Percentiles rank a stretch among this genome's conserved stretches.
phyloP scores from a whole-genome alignment of 2,329 filamentous ascomycete genomes.

The Fusarium secorum region DNA sequence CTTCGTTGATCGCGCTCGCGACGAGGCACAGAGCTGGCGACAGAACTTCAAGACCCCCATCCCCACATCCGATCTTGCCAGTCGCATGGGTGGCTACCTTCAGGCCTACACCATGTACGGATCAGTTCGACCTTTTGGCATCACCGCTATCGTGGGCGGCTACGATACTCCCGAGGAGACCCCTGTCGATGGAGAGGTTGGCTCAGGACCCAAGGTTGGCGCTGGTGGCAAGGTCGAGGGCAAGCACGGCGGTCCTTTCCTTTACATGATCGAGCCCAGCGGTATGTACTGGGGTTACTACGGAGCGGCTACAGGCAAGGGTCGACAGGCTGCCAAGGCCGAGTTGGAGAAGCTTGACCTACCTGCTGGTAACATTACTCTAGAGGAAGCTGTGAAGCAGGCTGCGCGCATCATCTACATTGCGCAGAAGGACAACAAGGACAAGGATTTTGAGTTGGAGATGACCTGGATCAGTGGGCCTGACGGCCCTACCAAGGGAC shows the following conservation, averaged over 20 bases:
- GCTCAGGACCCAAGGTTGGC: conserved; percentile 77
- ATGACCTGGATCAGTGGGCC: conserved; percentile 96
- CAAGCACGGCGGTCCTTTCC: conserved; percentile 84
- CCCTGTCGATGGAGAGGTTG: conserved; percentile 90
- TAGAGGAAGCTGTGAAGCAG: conserved; percentile 92
- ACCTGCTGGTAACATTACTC: conserved; percentile 74
- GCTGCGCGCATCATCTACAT: conserved; percentile 97
- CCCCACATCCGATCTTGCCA: conserved; percentile 84
- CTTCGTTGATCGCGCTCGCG: conserved; percentile 91
- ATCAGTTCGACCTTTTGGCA: conserved; percentile 94
- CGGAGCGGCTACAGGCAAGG: conserved; percentile 96
- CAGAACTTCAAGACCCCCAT: conserved; percentile 95
- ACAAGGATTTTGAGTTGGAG: conserved; percentile 99
- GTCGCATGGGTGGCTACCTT: conserved; percentile 93
- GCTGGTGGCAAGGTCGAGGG: conserved; percentile 81
- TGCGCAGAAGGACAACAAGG: conserved; percentile 98
- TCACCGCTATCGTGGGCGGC: conserved; percentile 92
- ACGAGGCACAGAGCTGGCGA: conserved; percentile 92
- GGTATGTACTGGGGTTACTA: conserved; percentile 99
- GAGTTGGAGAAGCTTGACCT: conserved; percentile 98
- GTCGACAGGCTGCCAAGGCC: conserved; percentile 94
- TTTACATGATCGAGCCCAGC: conserved; percentile 99
- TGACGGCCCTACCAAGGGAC: conserved; percentile 88
- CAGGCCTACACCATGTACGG: conserved; percentile 98
- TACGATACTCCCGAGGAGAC: conserved; percentile 90